Base-by-base conservation (phyloP, 768 basidiomycete genomes). In the Pleurotus sapidus region DNA sequence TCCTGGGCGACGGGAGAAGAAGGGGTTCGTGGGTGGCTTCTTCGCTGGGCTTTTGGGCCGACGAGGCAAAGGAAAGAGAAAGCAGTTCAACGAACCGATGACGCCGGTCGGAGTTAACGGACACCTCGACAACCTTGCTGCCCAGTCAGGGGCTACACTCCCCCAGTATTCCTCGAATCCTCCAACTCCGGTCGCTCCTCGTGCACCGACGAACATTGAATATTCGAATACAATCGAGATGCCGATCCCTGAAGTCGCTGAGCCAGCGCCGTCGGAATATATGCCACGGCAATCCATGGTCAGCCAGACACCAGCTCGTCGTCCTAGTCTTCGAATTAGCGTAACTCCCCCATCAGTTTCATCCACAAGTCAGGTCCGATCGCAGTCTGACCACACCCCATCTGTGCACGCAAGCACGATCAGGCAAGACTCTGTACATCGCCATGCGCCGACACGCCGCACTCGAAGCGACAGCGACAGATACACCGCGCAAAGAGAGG, bases 301-400 rank as follows among this genome's bases (percentile, higher is more conserved):
- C 12, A 53, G 30, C 15, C 49, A 20, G 7, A 24, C 17, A 0
- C 51, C 51, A 17, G 37, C 30, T 1, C 51, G 51, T n/a, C 20
- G 51, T 6, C 51, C 51, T 42, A 54, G 51, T 39, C 39, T 54
- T 2, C 51, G 51, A 4, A 38, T 54, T 18, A 54, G 51, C 23
- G 39, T 54, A 15, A 34, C 23, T 8, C 38, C 51, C 12, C 39
- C 51, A 9, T 54, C 51, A 12, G 51, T 5, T 5, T 14, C 18
- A 7, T n/a, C 25, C 0, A 24, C 51, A 2, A 25, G 17, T 5
- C 20, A 27, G 14, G 34, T 20, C 4, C 51, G 39, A 0, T 30
- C 51, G 8, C 14, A 38, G 9, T 39, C 39, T 18, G 14, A n/a
- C 18, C n/a, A 18, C 17, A 18, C 39, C 6, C 51, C n/a, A 6